phyloP scores from a whole-genome alignment of 2,329 filamentous ascomycete genomes.

The Incumbomyces lentus region DNA sequence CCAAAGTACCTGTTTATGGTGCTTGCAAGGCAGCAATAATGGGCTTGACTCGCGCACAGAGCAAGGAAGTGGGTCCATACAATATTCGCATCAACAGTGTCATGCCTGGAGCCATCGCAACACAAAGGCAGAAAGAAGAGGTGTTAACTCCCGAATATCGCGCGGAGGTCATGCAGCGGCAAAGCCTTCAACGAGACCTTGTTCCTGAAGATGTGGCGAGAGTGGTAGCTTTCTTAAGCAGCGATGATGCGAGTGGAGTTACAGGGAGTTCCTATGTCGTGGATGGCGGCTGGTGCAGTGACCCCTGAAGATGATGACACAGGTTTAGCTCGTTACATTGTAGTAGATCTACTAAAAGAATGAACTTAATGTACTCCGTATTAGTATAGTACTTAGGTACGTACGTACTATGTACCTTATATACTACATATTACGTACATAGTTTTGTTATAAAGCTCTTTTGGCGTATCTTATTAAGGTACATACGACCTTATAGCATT shows the following conservation, averaged over 20 bases:
- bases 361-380: no score
- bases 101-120: slow-evolving; percentile 37
- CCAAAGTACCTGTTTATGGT: slow-evolving; percentile 30
- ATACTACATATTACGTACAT: no score
- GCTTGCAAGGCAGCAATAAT: slow-evolving; percentile 35
- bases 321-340: no score
- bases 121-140: slow-evolving; percentile 35
- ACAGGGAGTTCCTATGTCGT: slow-evolving; percentile 44
- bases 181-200: slow-evolving; percentile 43
- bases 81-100: slow-evolving; percentile 30
- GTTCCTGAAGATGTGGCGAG: slow-evolving; percentile 41
- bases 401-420: no score
- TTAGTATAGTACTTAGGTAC: no score
- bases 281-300: slow-evolving; percentile 34
- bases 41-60: slow-evolving; percentile 33
- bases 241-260: slow-evolving; percentile 40
- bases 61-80: slow-evolving; percentile 24
- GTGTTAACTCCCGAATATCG: slow-evolving; percentile 33
- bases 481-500: no score
- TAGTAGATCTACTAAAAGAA: no score
- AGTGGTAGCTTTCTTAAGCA: slow-evolving; percentile 41
- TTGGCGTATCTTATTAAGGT: no score
- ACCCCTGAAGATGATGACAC: no score
- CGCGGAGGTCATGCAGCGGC: not conserved
- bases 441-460: no score